Percentiles rank a stretch among this genome's conserved stretches.
phyloP scores from a whole-genome alignment of 1,139 yeast species.

The Geotrichum macrosporum region DNA sequence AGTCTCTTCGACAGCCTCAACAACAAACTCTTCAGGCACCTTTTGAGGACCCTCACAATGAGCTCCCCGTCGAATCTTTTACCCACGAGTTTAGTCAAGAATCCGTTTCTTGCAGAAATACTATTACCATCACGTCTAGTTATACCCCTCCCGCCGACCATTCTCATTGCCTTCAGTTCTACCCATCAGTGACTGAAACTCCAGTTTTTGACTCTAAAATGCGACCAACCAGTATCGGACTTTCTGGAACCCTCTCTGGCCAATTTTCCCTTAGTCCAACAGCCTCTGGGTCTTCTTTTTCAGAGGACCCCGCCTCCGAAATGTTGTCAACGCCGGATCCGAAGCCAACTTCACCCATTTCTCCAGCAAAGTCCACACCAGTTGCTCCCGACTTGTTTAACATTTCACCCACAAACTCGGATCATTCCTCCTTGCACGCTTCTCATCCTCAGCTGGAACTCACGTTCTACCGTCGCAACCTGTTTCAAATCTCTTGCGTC shows the following conservation, averaged over 20 bases:
- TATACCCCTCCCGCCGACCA: background rate
- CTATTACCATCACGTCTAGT: background rate
- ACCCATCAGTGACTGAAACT: slow-evolving; percentile 2
- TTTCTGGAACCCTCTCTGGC: slow-evolving; percentile 9
- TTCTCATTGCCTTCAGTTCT: slow-evolving; percentile 8
- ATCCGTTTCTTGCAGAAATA: too few species aligned
- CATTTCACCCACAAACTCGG: background rate
- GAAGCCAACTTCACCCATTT: background rate
- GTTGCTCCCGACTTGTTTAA: background rate
- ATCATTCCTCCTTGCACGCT: background rate
- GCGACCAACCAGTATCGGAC: slow-evolving; percentile 1
- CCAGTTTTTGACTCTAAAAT: background rate
- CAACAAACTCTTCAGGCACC: too few species aligned
- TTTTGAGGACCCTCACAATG: too few species aligned
- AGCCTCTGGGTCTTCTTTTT: background rate
- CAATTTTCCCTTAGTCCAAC: slow-evolving; percentile 13
- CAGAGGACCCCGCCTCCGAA: background rate
- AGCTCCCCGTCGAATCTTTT: too few species aligned
- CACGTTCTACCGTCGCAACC: slow-evolving; percentile 34
- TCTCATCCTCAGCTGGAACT: slow-evolving; percentile 24
- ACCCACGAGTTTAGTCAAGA: too few species aligned
- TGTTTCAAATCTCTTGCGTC: slow-evolving; percentile 33
- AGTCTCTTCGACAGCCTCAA: too few species aligned
- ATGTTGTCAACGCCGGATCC: background rate
- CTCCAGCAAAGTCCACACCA: background rate